Base-by-base conservation (phyloP, 257 asterid genomes). In the Rhazya stricta region DNA sequence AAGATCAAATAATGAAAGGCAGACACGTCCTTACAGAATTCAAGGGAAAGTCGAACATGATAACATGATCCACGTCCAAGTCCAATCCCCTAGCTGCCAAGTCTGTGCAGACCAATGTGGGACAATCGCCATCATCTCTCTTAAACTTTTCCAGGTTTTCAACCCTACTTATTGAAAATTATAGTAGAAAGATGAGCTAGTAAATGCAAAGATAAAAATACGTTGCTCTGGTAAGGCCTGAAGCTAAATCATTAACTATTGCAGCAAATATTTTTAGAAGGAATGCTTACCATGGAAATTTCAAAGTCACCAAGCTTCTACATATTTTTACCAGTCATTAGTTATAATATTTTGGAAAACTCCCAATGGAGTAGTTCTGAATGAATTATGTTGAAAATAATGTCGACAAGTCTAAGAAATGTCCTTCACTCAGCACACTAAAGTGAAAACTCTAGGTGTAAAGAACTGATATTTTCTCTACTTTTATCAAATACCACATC, bases 71-170 rank as follows among this genome's bases (percentile, higher is more conserved):
- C 29, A 92, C 99, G 79, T 87, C 99, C 86, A 95, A 87, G 84
- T 95, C 99, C 87, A 95, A 89, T 69, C 99, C 99, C 81, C 99
- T 86, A 48, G 99, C 99, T 57, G 99, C 98, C 84, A 92, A 84
- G 79, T 95, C 99, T 6, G 99, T 91, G 89, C 99, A 95, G 79
- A 95, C 99, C 86, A 95, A 85, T 10, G 99, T 92, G 45, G 98
- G 99, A 81, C 97, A 92, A 81, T 95, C 99, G 57, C 96, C 98
- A 78, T 92, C 97, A 46, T 92, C 79, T 85, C 88, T 85, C 88
- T 89, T 95, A 74, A 95, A 92, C 84, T 83, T 91, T 63, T 84
- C 89, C 71, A 95, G 90, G 85, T 95, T 95, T 72, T 85, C 87
- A 65, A 95, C 90, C 88, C 98, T 94, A 80, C 76, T 53, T 65